Evolutionary conservation across 2,329 filamentous ascomycete species (phyloP).

Genomic region (Monosporascus sp.): DNA sequence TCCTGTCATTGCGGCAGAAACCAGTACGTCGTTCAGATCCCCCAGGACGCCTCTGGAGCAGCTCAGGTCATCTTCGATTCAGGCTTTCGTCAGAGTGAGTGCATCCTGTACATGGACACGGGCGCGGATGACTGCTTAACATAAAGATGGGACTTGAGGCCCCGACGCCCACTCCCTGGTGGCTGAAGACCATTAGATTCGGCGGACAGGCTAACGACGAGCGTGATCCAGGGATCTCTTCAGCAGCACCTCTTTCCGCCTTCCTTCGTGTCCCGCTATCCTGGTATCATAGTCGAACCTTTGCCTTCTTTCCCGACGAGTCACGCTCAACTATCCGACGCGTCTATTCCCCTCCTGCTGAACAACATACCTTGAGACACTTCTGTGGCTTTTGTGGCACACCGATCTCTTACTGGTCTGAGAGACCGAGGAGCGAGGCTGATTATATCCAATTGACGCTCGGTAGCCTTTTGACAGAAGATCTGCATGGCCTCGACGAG

Average conservation of each 20-base stretch:
- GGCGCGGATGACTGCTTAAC: neutral
- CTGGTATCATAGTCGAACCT: constrained; percentile 74
- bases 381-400: constrained; percentile 95
- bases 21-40: constrained; percentile 70
- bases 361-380: constrained; percentile 59
- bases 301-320: constrained; percentile 75
- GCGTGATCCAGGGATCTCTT: constrained; percentile 48
- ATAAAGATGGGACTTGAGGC: neutral
- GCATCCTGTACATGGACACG: neutral
- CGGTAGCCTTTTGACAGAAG: constrained; percentile 67
- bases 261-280: constrained; percentile 77
- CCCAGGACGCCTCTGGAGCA: constrained; percentile 47
- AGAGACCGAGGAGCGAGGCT: constrained; percentile 63
- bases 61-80: constrained; percentile 73
- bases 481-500: constrained; percentile 68
- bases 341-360: constrained; percentile 56
- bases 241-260: constrained; percentile 69
- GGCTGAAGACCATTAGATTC: neutral
- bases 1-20: constrained; percentile 84
- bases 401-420: constrained; percentile 77
- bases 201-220: constrained; percentile 8
- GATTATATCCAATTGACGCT: constrained; percentile 77
- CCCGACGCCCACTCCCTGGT: neutral
- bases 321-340: constrained; percentile 61
- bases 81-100: constrained; percentile 66